These are phyloP conservation scores for Waltergamsia citrina DNA, from an alignment of 2,329 filamentous ascomycete genomes.

Conservation along the genomic window DNA sequence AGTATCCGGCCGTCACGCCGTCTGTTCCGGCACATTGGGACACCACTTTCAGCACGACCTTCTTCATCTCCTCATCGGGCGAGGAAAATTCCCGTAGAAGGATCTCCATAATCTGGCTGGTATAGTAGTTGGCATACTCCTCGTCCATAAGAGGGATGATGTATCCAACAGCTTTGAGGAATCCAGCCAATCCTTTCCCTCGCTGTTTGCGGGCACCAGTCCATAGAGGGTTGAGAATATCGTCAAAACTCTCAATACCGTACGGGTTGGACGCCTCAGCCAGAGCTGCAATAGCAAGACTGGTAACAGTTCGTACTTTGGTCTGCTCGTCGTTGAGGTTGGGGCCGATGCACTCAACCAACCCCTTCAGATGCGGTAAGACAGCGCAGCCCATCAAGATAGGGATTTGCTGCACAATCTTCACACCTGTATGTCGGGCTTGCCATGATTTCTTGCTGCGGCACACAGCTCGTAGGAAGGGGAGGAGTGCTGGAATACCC, in stretches of 20 bases:
- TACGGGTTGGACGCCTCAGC: conserved; percentile 96
- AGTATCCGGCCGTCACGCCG: conserved; percentile 86
- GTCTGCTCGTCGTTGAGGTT: conserved; percentile 97
- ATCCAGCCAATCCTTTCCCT: conserved; percentile 90
- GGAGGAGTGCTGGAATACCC: conserved; percentile 88
- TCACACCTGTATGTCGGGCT: conserved; percentile 93
- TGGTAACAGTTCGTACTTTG: conserved; percentile 94
- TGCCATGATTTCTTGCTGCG: conserved; percentile 99
- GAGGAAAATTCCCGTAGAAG: conserved; percentile 91
- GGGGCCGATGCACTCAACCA: conserved; percentile 92
- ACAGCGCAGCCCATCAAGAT: conserved; percentile 98
- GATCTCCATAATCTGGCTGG: conserved; percentile 98
- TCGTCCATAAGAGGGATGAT: conserved; percentile 99
- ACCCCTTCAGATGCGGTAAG: conserved; percentile 84
- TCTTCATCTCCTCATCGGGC: conserved; percentile 99
- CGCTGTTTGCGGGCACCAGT: conserved; percentile 92
- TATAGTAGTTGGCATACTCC: conserved; percentile 99
- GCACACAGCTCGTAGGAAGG: conserved; percentile 91
- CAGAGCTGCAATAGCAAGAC: conserved; percentile 85
- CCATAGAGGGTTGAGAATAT: conserved; percentile 95
- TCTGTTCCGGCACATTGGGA: conserved; percentile 92
- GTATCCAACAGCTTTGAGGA: conserved; percentile 94
- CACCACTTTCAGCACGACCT: conserved; percentile 94
- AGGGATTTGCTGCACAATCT: conserved; percentile 97
- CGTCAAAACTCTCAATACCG: conserved; percentile 97